These are phyloP conservation scores for Tuber aestivum DNA, from an alignment of 495 filamentous ascomycete genomes.

Conservation along the genomic window DNA sequence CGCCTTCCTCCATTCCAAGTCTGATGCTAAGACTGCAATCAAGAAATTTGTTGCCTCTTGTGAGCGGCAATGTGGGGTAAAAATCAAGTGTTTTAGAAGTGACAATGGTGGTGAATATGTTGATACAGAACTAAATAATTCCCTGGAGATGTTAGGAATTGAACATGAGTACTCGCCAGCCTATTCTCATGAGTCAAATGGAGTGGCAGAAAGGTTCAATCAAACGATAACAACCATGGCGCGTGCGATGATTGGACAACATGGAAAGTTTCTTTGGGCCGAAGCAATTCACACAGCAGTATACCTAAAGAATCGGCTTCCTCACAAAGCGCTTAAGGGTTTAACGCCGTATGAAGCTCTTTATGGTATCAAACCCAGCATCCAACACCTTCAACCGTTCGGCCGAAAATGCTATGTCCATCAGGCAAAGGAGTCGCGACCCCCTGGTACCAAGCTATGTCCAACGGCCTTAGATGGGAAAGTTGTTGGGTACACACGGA, in stretches of 20 bases:
- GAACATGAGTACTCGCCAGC: constrained; percentile 1
- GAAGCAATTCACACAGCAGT: constrained; percentile 4
- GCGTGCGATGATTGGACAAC: constrained; percentile 3
- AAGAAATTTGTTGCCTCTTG: not conserved
- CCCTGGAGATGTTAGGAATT: not conserved
- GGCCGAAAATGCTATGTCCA: constrained; percentile 8
- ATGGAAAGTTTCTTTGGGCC: constrained; percentile 6
- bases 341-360: constrained; percentile 11
- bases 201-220: constrained; percentile 6
- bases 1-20: not conserved
- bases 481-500: constrained; percentile 8
- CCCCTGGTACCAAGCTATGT: not conserved
- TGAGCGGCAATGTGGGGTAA: not conserved
- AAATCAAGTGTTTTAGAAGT: not conserved
- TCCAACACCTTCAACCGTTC: constrained; percentile 2
- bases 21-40: not conserved
- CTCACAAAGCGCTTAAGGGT: not conserved
- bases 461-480: constrained; percentile 1
- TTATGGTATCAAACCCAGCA: not conserved
- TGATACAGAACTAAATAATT: not conserved
- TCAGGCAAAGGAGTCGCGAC: not conserved
- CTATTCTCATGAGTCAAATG: not conserved
- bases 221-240: not conserved
- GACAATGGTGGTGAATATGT: constrained; percentile 13
- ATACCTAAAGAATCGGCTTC: constrained; percentile 11